Percentiles rank a stretch among this genome's conserved stretches.
Conservation (phyloP, 2,329 filamentous ascomycete genomes). For the Cladosporium sp. region DNA sequence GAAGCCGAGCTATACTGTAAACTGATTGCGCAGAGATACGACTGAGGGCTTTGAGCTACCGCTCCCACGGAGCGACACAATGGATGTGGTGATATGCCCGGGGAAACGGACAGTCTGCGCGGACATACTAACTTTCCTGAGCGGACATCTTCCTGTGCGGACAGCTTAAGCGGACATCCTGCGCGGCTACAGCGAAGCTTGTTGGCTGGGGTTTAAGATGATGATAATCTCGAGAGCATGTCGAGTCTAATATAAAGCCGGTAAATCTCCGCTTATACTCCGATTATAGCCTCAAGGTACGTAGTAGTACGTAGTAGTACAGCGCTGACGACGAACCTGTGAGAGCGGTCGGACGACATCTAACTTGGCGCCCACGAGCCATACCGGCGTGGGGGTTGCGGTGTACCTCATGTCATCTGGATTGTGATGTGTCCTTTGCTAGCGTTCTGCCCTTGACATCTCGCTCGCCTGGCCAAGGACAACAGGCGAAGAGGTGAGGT, state of each 20-base stretch:
- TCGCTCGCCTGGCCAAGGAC: not conserved
- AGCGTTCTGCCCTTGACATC: not conserved
- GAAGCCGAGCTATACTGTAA: not conserved
- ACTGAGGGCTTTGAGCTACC: not conserved
- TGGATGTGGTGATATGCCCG: not conserved
- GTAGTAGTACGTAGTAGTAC: not conserved
- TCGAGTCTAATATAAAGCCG: conserved; percentile 8
- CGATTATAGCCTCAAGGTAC: conserved; percentile 2
- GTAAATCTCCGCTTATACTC: conserved; percentile 19
- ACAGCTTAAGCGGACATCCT: not conserved
- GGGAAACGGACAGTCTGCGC: not conserved
- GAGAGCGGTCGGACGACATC: not conserved
- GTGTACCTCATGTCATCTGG: not conserved
- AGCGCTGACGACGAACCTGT: not conserved
- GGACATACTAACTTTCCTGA: not conserved
- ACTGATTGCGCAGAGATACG: not conserved
- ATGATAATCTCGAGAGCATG: conserved; percentile 12
- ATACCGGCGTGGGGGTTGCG: not conserved
- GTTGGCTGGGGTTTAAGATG: conserved; percentile 12
- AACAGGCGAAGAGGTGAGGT: conserved; percentile 7
- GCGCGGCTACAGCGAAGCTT: not conserved
- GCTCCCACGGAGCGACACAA: not conserved
- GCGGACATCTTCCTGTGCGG: not conserved
- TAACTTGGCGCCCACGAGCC: not conserved
- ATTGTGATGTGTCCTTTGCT: not conserved